These are phyloP conservation scores for Aquilaria sinensis DNA, from an alignment of 345 rosid species.

Conservation along the genomic window DNA sequence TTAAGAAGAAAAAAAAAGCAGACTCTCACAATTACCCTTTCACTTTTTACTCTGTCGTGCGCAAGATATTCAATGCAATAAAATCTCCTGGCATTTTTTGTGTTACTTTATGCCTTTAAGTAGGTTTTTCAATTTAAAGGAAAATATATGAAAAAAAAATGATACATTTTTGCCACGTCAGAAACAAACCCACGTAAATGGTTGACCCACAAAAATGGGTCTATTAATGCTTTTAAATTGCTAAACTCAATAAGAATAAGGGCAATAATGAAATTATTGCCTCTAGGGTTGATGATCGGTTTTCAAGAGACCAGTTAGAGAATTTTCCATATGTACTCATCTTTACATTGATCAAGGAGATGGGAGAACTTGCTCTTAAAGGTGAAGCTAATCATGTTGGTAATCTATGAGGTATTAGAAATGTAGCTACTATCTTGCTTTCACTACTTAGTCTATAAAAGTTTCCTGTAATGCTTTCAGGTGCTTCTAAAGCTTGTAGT, in stretches of 20 bases:
- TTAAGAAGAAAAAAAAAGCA: no score
- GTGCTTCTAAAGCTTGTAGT: constrained; percentile 13
- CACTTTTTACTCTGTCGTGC: no score
- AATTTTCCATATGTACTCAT: no score
- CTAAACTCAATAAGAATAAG: constrained; percentile 35
- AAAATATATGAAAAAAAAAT: background rate
- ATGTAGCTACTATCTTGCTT: background rate
- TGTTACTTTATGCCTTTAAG: no score
- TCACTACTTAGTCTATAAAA: background rate
- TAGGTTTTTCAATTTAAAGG: no score
- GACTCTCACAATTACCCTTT: no score
- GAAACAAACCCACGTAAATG: constrained; percentile 26
- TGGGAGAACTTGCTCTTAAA: constrained; percentile 1
- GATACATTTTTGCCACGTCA: constrained; percentile 42
- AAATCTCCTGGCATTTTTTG: no score
- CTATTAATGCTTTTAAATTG: constrained; percentile 7
- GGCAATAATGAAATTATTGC: constrained; percentile 40
- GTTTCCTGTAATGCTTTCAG: background rate
- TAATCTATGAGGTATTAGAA: background rate
- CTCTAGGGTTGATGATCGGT: constrained; percentile 29
- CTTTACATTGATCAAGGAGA: no score
- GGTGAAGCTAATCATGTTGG: constrained; percentile 70
- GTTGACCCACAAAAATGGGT: constrained; percentile 40
- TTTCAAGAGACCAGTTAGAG: constrained; percentile 18
- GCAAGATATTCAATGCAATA: no score